Evolutionary conservation across 768 basidiomycete genomes (phyloP).

Genomic region (Leccinum sublutescens): DNA sequence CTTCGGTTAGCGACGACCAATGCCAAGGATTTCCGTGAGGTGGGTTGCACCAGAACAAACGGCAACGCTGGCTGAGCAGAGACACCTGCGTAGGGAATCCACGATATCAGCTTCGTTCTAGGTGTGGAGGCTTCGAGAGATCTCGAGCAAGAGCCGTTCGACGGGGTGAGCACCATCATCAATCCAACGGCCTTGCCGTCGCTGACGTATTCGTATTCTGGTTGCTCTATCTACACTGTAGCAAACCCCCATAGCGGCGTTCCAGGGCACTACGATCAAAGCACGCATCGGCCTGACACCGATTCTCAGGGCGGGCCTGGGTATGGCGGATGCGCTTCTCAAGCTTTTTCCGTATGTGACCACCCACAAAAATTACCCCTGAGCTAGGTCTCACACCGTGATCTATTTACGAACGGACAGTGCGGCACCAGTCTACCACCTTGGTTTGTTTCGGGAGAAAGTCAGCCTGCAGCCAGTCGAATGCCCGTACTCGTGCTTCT

Average conservation of each 20-base stretch:
- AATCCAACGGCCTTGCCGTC: not conserved
- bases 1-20: constrained; percentile 59
- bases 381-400: not conserved
- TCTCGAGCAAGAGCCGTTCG: constrained; percentile 60
- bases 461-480: constrained; percentile 87
- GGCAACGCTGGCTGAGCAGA: constrained; percentile 2
- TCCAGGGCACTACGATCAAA: constrained; percentile 74
- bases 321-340: constrained; percentile 88
- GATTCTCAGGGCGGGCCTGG: constrained; percentile 89
- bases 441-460: constrained; percentile 88
- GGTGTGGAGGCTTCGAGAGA: constrained; percentile 81
- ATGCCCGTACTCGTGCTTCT: constrained; percentile 48
- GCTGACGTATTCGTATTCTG: not conserved
- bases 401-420: constrained; percentile 34
- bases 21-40: constrained; percentile 80
- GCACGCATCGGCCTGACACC: constrained; percentile 84
- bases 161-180: constrained; percentile 51
- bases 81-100: constrained; percentile 53
- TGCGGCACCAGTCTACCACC: constrained; percentile 83
- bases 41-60: constrained; percentile 25
- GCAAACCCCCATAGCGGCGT: constrained; percentile 79
- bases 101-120: constrained; percentile 71
- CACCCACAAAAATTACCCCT: not conserved
- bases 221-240: constrained; percentile 24
- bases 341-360: constrained; percentile 76